A percentile compares a stretch with the other conserved stretches of the same genome.
Evolutionary conservation across 306 rosid genomes (phyloP).

Genomic region (Vigna trinervia): DNA sequence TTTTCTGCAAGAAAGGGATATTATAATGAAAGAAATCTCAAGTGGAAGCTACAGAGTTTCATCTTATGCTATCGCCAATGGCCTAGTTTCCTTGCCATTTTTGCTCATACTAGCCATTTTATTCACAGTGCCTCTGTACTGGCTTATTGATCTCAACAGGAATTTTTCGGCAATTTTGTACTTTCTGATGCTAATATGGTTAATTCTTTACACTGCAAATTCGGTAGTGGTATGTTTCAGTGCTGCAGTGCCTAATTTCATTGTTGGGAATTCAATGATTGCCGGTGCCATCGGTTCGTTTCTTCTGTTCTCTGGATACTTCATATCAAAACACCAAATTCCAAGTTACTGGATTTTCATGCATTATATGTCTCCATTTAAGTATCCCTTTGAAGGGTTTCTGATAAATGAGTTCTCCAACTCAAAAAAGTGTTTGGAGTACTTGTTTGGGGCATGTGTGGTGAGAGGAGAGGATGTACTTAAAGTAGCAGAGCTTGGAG

Average conservation of each 20-base stretch:
- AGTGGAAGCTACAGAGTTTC: constrained; percentile 85
- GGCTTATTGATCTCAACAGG: constrained; percentile 74
- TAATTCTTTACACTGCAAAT: constrained; percentile 76
- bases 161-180: constrained; percentile 67
- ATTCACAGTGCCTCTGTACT: constrained; percentile 74
- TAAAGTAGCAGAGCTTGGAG: constrained; percentile 70
- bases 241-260: constrained; percentile 82
- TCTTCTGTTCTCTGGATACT: constrained; percentile 83
- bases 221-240: constrained; percentile 88
- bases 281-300: constrained; percentile 82
- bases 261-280: constrained; percentile 79
- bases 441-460: constrained; percentile 68
- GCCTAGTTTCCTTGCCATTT: constrained; percentile 76
- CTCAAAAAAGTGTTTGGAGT: constrained; percentile 71
- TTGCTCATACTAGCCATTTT: constrained; percentile 74
- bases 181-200: constrained; percentile 73
- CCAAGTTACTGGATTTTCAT: constrained; percentile 83
- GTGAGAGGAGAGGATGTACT: constrained; percentile 65
- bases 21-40: constrained; percentile 77
- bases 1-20: constrained; percentile 81
- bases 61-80: constrained; percentile 80
- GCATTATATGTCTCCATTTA: constrained; percentile 76
- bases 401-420: constrained; percentile 72
- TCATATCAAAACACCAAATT: constrained; percentile 69
- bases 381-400: constrained; percentile 90